Conservation (phyloP, 1,284 basidiomycete species). For the Naganishia liquefaciens region DNA sequence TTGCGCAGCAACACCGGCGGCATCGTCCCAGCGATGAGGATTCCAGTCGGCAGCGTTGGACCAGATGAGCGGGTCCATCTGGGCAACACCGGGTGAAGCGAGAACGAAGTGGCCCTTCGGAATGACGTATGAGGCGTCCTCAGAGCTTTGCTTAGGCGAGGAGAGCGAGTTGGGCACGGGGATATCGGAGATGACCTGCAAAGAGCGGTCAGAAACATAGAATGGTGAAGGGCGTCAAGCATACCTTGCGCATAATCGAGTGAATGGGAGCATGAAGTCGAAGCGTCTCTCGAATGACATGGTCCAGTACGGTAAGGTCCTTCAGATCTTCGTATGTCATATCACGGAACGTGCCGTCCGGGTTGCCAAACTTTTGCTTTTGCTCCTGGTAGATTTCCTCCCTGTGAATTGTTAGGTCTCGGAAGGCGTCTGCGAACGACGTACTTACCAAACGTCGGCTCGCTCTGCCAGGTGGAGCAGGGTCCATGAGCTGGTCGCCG, state of each 20-base stretch:
- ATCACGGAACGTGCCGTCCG: constrained; percentile 75
- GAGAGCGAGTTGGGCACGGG: constrained; percentile 78
- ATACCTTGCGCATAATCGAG: constrained; percentile 65
- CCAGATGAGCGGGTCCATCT: constrained; percentile 87
- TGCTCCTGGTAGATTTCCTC: constrained; percentile 87
- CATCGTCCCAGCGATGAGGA: constrained; percentile 81
- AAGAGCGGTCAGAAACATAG: not conserved
- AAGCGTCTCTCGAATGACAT: constrained; percentile 89
- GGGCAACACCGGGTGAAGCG: constrained; percentile 83
- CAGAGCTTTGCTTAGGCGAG: constrained; percentile 62
- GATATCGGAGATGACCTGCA: constrained; percentile 72
- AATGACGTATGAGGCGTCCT: constrained; percentile 72
- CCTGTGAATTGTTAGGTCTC: constrained; percentile 5
- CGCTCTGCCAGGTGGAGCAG: constrained; percentile 84
- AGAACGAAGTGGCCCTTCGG: constrained; percentile 90
- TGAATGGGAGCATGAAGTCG: constrained; percentile 82
- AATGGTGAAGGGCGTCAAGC: not conserved
- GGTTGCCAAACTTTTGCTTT: constrained; percentile 73
- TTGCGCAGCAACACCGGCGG: constrained; percentile 70
- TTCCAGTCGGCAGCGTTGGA: constrained; percentile 71
- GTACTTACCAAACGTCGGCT: constrained; percentile 70
- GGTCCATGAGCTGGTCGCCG: constrained; percentile 88
- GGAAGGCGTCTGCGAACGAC: not conserved
- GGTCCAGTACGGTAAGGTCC: constrained; percentile 78
- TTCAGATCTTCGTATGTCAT: constrained; percentile 87